These are phyloP conservation scores for Colletotrichum echinochloae DNA, from an alignment of 2,329 filamentous ascomycete species.

Conservation along the genomic window DNA sequence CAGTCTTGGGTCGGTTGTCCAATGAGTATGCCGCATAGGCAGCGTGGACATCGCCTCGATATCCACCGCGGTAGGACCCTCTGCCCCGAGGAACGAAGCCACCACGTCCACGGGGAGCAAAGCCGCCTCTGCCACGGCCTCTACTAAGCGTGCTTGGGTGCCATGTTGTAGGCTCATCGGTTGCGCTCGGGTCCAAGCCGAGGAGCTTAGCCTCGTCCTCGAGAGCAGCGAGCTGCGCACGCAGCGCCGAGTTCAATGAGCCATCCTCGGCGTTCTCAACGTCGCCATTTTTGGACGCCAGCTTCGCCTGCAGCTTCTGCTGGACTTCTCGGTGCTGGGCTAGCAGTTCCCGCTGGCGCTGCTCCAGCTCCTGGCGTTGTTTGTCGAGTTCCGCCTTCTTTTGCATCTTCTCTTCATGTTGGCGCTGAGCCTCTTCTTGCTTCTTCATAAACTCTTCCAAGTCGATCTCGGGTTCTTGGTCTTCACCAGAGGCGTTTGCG, in stretches of 20 bases:
- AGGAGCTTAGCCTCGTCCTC: constrained; percentile 78
- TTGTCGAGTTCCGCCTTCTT: constrained; percentile 73
- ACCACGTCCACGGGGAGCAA: constrained; percentile 49
- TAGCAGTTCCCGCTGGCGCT: constrained; percentile 71
- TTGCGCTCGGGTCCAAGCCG: constrained; percentile 71
- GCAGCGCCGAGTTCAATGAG: constrained; percentile 68
- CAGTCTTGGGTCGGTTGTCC: constrained; percentile 79
- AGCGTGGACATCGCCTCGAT: constrained; percentile 61
- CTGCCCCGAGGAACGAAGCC: constrained; percentile 53
- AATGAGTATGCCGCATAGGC: constrained; percentile 74
- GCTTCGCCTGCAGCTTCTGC: constrained; percentile 69
- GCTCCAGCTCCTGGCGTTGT: constrained; percentile 73
- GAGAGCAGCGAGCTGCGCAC: constrained; percentile 77
- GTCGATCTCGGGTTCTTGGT: constrained; percentile 66
- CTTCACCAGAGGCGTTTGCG: constrained; percentile 42
- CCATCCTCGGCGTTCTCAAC: constrained; percentile 42
- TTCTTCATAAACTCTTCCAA: constrained; percentile 75
- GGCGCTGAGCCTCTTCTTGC: constrained; percentile 79
- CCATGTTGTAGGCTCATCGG: constrained; percentile 55
- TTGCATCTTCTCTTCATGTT: constrained; percentile 73
- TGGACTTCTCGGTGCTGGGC: constrained; percentile 75
- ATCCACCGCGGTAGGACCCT: constrained; percentile 54
- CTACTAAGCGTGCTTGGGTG: constrained; percentile 48
- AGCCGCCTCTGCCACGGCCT: constrained; percentile 58
- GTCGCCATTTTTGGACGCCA: constrained; percentile 62